A percentile compares a stretch with the other conserved stretches of the same genome.
These are phyloP conservation scores for Mitosporidium daphniae DNA, from an alignment of 371 early-diverging fungal genomes.

Conservation along the genomic window DNA sequence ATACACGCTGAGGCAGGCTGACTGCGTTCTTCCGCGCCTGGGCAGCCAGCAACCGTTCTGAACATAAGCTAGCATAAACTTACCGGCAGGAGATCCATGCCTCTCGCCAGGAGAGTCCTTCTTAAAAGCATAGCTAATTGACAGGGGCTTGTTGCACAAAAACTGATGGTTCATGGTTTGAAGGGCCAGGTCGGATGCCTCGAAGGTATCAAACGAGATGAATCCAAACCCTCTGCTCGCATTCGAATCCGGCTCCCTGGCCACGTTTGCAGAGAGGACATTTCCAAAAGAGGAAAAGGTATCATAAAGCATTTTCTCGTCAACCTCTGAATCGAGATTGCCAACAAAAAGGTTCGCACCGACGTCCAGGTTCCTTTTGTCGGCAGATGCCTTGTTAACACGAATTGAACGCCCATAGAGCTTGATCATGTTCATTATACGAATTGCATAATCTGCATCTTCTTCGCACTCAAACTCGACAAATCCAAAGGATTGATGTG, in stretches of 20 bases:
- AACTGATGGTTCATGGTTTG: constrained; percentile 86
- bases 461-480: constrained; percentile 61
- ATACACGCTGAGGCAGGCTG: no score
- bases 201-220: constrained; percentile 58
- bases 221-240: constrained; percentile 67
- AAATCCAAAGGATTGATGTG: constrained; percentile 77
- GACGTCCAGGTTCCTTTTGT: constrained; percentile 52
- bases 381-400: constrained; percentile 62
- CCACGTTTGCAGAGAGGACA: constrained; percentile 35
- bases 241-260: constrained; percentile 50
- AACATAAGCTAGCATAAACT: no score
- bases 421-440: constrained; percentile 41
- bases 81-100: constrained; percentile 64
- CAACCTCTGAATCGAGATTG: constrained; percentile 45
- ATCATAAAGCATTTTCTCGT: constrained; percentile 68
- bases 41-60: no score
- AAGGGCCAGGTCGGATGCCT: constrained; percentile 68
- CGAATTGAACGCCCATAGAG: constrained; percentile 69
- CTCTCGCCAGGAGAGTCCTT: constrained; percentile 87
- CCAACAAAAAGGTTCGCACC: constrained; percentile 84
- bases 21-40: no score
- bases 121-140: constrained; percentile 65
- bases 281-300: constrained; percentile 72
- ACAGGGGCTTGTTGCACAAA: constrained; percentile 51
- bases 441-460: constrained; percentile 80